Base-by-base conservation (phyloP, 1,284 basidiomycete species). In the Papiliotrema laurentii region DNA sequence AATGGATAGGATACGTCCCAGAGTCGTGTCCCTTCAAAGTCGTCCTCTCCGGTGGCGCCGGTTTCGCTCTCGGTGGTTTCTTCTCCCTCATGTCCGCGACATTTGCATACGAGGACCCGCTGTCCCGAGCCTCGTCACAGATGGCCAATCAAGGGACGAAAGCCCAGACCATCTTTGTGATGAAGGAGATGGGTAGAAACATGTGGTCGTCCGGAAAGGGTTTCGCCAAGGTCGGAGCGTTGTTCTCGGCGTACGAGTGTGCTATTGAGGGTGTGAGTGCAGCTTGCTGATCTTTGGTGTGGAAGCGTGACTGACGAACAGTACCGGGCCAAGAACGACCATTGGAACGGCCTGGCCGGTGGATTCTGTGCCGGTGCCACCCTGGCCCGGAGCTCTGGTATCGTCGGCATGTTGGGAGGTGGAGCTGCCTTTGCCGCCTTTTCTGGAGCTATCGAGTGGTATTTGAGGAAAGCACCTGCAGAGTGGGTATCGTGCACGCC, bases 251-350 rank as follows among this genome's bases (percentile, higher is more conserved):
- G 26, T 84, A 90, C 14, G 96, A 98, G 75, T 98, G 94, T 67
- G 85, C 90, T 55, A 87, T 97, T 51, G 94, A 98, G 77, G 89
- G 87, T 54, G 93, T 91, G 73, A 75, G 92, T 84, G n/a, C 10
- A 10, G 30, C n/a, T n/a, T n/a, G n/a, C n/a, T 31, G n/a, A 28
- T 13, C 6, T 11, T 5, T 10, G 7, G 25, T 22, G 35, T 40
- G 40, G 19, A 7, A 16, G 26, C n/a, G 40, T 35, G 43, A 31
- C 47, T 36, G 16, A 24, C 7, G 21, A 7, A 0, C 51, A 96
- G 91, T 97, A 94, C 73, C 87, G 92, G 47, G 91, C 89, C n/a
- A 90, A 85, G 75, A 93, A 93, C 64, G 92, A 97, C 71, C 86
- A 94, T 61, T 84, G 83, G 47, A 97, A 96, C 69, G 74, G 76